Conservation (phyloP, 345 rosid genomes). For the Carallia brachiata region DNA sequence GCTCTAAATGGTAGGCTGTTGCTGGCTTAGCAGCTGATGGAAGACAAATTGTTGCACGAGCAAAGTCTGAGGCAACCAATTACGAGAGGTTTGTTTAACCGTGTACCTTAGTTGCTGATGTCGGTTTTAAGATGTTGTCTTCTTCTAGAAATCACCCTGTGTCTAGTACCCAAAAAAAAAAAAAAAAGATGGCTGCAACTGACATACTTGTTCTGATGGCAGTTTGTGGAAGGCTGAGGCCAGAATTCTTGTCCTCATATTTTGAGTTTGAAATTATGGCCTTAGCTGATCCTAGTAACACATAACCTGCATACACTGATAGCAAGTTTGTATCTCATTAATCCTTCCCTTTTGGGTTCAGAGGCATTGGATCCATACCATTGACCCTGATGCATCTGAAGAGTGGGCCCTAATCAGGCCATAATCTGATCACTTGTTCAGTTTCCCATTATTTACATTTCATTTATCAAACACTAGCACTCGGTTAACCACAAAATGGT, state of each 20-base stretch:
- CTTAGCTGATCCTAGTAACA: too few species aligned
- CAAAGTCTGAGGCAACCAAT: slow-evolving; percentile 81
- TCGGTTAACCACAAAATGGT: too few species aligned
- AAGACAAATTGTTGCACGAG: slow-evolving; percentile 90
- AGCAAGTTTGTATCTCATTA: too few species aligned
- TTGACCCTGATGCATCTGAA: too few species aligned
- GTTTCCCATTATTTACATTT: too few species aligned
- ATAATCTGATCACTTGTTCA: too few species aligned
- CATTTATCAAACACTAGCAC: too few species aligned
- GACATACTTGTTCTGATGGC: not conserved
- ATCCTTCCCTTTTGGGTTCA: too few species aligned
- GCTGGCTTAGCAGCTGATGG: slow-evolving; percentile 99
- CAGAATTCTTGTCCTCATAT: not conserved
- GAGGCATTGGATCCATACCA: too few species aligned
- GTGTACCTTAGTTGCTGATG: not conserved
- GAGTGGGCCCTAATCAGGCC: too few species aligned
- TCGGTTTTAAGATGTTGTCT: not conserved
- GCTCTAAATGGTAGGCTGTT: slow-evolving; percentile 60
- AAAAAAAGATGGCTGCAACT: not conserved
- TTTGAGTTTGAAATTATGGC: too few species aligned
- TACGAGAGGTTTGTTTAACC: slow-evolving; percentile 61
- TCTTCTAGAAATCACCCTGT: not conserved
- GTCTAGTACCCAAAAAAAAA: not conserved
- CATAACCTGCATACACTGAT: too few species aligned
- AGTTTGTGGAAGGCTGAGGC: not conserved